Conservation (phyloP, 495 filamentous ascomycete genomes). For the Trichoderma orchidacearum region DNA sequence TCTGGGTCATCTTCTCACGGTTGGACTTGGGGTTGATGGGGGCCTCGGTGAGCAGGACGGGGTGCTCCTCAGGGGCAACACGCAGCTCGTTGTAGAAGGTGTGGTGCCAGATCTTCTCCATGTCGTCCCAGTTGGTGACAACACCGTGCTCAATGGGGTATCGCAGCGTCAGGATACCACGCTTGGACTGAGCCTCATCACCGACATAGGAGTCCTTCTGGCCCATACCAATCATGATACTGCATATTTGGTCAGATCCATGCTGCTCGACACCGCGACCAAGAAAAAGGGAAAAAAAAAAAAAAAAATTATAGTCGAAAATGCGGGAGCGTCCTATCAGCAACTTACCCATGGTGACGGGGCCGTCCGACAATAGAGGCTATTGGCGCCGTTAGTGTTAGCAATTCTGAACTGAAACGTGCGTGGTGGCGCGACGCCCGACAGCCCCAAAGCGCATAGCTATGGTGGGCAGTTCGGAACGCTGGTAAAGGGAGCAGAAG, state of each 20-base stretch:
- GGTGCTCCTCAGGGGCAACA: conserved; percentile 99
- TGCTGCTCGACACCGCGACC: background rate
- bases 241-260: conserved; percentile 29
- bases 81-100: conserved; percentile 99
- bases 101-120: conserved; percentile 99
- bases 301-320: background rate
- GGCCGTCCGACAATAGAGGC: conserved; percentile 98
- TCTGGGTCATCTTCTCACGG: conserved; percentile 99
- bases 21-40: conserved; percentile 99
- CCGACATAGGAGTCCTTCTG: conserved; percentile 99
- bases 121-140: conserved; percentile 99
- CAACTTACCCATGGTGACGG: conserved; percentile 95
- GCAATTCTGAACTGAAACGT: conserved; percentile 7
- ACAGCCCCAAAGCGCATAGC: background rate
- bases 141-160: conserved; percentile 99
- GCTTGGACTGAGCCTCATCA: conserved; percentile 98
- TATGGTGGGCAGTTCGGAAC: conserved; percentile 1
- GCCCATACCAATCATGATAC: conserved; percentile 99
- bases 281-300: no score
- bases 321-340: background rate
- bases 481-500: conserved; percentile 12
- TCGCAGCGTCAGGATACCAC: conserved; percentile 98
- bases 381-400: conserved; percentile 26
- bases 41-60: conserved; percentile 95
- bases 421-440: conserved; percentile 7